Conservation (phyloP, 169 alveolate genomes). For the Babesia gibsoni region DNA sequence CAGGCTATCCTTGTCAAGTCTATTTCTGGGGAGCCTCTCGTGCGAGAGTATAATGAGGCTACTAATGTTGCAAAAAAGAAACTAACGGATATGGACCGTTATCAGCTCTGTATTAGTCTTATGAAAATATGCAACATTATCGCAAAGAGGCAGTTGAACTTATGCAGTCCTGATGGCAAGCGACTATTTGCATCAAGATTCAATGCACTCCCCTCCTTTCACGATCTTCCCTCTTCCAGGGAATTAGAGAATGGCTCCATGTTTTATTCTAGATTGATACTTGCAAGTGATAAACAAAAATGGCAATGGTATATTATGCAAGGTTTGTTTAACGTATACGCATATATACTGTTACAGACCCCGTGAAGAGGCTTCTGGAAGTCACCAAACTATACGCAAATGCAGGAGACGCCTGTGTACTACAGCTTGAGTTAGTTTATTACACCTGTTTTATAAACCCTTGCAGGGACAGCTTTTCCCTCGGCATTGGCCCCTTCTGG, state of each 20-base stretch:
- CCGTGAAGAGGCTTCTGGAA: conserved; percentile 22
- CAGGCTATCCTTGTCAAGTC: background rate
- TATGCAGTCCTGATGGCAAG: conserved; percentile 2
- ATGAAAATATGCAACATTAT: background rate
- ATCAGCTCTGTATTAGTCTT: background rate
- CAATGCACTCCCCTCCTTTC: background rate
- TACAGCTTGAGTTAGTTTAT: conserved; percentile 23
- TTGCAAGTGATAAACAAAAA: conserved; percentile 10
- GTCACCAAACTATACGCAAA: conserved; percentile 3
- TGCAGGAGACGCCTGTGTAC: conserved; percentile 19
- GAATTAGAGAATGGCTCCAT: conserved; percentile 8
- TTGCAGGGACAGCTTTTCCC: background rate
- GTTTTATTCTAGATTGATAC: conserved; percentile 3
- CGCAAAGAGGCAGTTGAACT: conserved; percentile 9
- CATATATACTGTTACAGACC: background rate
- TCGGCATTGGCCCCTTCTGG: background rate
- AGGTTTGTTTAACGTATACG: background rate
- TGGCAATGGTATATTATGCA: conserved; percentile 24
- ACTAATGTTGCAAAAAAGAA: background rate
- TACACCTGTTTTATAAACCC: no score
- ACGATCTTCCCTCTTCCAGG: conserved; percentile 4
- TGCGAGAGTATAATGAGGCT: background rate
- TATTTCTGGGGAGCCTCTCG: background rate
- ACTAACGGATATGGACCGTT: conserved; percentile 2
- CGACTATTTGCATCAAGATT: background rate